Evolutionary conservation across 1,139 yeast species (phyloP).

Genomic region (Kodamaea fungicola): DNA sequence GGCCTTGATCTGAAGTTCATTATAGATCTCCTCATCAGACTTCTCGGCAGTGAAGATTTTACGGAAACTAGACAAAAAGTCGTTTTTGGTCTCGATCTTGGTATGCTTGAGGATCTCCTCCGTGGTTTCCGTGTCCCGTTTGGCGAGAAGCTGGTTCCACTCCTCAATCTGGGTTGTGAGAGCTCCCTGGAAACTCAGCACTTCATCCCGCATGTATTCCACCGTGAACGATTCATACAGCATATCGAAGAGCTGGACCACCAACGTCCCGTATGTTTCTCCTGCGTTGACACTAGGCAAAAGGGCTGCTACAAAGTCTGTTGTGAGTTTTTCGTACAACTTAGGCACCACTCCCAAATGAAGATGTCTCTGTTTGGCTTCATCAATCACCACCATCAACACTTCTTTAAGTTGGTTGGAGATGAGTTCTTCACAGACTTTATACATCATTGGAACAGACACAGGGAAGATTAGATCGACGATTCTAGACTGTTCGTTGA

Average conservation of each 20-base stretch:
- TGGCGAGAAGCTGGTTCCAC: slow-evolving; percentile 35
- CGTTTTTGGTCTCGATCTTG: slow-evolving; percentile 40
- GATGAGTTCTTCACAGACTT: slow-evolving; percentile 44
- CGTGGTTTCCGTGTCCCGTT: slow-evolving; percentile 40
- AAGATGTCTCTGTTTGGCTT: slow-evolving; percentile 24
- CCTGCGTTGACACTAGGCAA: slow-evolving; percentile 33
- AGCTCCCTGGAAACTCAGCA: slow-evolving; percentile 25
- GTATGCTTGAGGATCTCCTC: slow-evolving; percentile 39
- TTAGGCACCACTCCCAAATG: slow-evolving; percentile 32
- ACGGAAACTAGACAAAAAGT: slow-evolving; percentile 55
- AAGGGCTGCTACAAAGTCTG: slow-evolving; percentile 23
- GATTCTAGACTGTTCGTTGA: slow-evolving; percentile 34
- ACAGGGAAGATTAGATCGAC: slow-evolving; percentile 42
- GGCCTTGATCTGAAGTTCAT: slow-evolving; percentile 44
- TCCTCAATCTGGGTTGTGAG: slow-evolving; percentile 25
- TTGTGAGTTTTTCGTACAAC: slow-evolving; percentile 27
- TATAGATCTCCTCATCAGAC: slow-evolving; percentile 23
- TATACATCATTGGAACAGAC: slow-evolving; percentile 46
- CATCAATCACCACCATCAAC: slow-evolving; percentile 27
- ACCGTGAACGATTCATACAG: slow-evolving; percentile 44
- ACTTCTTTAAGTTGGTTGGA: slow-evolving; percentile 40
- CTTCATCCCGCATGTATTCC: slow-evolving; percentile 50
- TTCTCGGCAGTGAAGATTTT: slow-evolving; percentile 52
- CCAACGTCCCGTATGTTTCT: slow-evolving; percentile 26
- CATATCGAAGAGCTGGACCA: slow-evolving; percentile 45